These are phyloP conservation scores for Xylaria bambusicola DNA, from an alignment of 495 filamentous ascomycete species.

Conservation along the genomic window DNA sequence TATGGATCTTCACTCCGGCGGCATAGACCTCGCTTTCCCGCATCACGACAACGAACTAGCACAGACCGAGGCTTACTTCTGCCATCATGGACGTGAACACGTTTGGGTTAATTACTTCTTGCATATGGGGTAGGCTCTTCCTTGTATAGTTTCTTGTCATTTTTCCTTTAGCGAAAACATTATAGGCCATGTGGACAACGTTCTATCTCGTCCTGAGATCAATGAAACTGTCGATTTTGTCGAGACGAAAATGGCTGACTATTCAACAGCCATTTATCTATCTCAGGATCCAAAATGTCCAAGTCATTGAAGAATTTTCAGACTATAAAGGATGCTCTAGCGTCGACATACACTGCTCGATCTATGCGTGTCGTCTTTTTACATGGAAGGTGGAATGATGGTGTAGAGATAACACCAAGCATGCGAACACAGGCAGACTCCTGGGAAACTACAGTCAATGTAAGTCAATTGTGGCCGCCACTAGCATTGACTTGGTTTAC, in stretches of 20 bases:
- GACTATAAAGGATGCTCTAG: constrained; percentile 85
- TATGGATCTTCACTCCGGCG: constrained; percentile 93
- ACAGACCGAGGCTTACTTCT: constrained; percentile 87
- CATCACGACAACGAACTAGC: constrained; percentile 97
- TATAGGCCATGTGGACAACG: not conserved
- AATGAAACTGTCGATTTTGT: not conserved
- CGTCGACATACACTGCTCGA: constrained; percentile 73
- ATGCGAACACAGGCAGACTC: constrained; percentile 68
- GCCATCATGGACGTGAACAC: constrained; percentile 54
- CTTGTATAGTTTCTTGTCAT: no score
- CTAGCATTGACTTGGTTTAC: constrained; percentile 11
- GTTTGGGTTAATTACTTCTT: constrained; percentile 97
- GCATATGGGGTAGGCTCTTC: constrained; percentile 64
- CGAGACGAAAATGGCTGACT: not conserved
- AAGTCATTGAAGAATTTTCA: constrained; percentile 96
- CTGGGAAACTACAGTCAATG: constrained; percentile 80
- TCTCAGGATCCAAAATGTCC: constrained; percentile 90
- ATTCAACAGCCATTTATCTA: constrained; percentile 72
- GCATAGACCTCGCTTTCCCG: constrained; percentile 90
- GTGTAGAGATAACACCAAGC: constrained; percentile 86
- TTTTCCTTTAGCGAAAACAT: not conserved
- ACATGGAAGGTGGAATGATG: constrained; percentile 84
- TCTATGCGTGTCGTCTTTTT: constrained; percentile 85
- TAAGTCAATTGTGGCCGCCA: constrained; percentile 28
- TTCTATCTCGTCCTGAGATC: not conserved